Conservation (phyloP, 2,329 filamentous ascomycete genomes). For the Alternaria burnsii region DNA sequence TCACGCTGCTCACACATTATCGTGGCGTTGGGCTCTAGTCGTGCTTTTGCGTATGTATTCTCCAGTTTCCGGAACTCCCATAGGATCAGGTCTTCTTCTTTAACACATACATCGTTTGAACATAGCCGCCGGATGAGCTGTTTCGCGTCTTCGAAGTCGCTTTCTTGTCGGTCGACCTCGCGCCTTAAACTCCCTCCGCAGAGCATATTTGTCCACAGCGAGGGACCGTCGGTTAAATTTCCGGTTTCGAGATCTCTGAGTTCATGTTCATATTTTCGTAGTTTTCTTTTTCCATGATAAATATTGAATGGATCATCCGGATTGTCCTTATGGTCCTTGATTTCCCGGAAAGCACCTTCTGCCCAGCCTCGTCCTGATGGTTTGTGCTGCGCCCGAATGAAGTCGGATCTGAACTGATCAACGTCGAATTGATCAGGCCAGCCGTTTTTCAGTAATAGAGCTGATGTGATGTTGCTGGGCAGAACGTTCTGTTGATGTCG, state of each 20-base stretch:
- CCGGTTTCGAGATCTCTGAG: not conserved
- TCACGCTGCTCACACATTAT: not conserved
- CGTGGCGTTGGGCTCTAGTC: not conserved
- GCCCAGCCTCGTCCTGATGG: slow-evolving; percentile 11
- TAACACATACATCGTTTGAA: slow-evolving; percentile 9
- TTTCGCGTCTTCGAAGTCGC: slow-evolving; percentile 12
- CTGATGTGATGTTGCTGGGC: not conserved
- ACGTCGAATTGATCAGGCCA: slow-evolving; percentile 18
- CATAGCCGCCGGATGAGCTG: slow-evolving; percentile 7
- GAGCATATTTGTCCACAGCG: not conserved
- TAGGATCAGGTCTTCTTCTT: slow-evolving; percentile 15
- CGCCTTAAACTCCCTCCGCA: not conserved
- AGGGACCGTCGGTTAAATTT: not conserved
- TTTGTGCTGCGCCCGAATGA: slow-evolving; percentile 21
- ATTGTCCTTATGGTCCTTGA: slow-evolving; percentile 8
- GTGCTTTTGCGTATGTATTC: slow-evolving; percentile 8
- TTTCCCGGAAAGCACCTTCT: slow-evolving; percentile 1
- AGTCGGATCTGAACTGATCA: slow-evolving; percentile 20
- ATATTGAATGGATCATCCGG: not conserved
- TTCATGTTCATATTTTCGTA: no score
- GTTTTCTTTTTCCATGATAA: not conserved
- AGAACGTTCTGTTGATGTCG: slow-evolving; percentile 10
- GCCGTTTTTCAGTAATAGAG: slow-evolving; percentile 16
- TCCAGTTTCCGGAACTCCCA: slow-evolving; percentile 19
- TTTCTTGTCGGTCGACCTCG: not conserved